Conservation (phyloP, 805 yeast species). For the Metschnikowia cubensis region DNA sequence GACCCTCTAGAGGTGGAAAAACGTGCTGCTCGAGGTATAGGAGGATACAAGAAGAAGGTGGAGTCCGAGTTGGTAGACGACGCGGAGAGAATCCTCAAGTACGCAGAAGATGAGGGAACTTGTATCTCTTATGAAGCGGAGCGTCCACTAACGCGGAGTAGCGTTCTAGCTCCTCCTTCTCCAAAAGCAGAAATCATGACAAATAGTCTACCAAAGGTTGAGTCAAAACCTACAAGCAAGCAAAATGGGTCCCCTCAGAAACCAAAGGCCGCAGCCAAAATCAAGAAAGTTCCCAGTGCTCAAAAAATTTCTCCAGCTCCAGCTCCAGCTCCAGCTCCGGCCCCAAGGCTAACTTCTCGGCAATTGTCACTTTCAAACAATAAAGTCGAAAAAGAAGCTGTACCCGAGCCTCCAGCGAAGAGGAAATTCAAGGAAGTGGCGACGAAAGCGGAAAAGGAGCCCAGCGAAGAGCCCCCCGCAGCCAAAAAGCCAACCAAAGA, state of each 20-base stretch:
- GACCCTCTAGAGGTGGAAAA: slow-evolving; percentile 64
- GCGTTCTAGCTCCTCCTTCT: neutral
- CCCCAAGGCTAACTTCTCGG: slow-evolving; percentile 8
- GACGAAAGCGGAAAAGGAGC: neutral
- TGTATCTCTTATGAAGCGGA: slow-evolving; percentile 20
- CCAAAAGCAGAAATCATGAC: neutral
- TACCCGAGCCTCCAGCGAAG: neutral
- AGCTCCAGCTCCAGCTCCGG: slow-evolving; percentile 1
- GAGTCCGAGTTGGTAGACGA: slow-evolving; percentile 70
- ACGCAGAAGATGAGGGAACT: slow-evolving; percentile 38
- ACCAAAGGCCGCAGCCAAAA: neutral
- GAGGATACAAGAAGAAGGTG: slow-evolving; percentile 54
- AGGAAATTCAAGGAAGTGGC: neutral
- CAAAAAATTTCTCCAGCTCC: slow-evolving; percentile 1
- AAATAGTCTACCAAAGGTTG: neutral
- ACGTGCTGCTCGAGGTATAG: slow-evolving; percentile 41
- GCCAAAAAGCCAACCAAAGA: neutral
- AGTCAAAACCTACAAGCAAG: neutral
- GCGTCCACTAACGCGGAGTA: neutral
- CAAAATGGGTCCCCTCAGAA: neutral
- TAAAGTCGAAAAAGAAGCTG: neutral
- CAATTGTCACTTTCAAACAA: slow-evolving; percentile 9
- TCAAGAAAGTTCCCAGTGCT: neutral
- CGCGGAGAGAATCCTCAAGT: slow-evolving; percentile 48
- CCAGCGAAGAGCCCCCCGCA: neutral